phyloP scores from a whole-genome alignment of 2,329 filamentous ascomycete genomes.

The Lecanicillium sp. region DNA sequence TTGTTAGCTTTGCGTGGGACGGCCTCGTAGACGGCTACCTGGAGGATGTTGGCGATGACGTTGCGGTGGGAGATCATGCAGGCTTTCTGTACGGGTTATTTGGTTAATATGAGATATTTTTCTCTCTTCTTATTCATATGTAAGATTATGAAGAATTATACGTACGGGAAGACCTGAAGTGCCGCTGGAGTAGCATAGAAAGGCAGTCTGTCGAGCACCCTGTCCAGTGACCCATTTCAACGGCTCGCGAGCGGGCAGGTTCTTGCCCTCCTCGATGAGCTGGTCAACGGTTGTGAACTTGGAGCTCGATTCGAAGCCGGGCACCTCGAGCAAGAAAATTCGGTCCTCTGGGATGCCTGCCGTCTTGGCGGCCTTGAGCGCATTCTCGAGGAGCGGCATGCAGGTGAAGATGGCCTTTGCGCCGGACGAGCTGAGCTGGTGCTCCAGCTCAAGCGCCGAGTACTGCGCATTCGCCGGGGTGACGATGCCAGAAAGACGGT shows the following conservation, averaged over 20 bases:
- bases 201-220: slow-evolving; percentile 60
- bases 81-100: slow-evolving; percentile 50
- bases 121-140: not conserved
- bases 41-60: slow-evolving; percentile 67
- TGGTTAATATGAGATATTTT: not conserved
- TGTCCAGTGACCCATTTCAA: slow-evolving; percentile 56
- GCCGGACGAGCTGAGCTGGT: slow-evolving; percentile 62
- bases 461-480: slow-evolving; percentile 71
- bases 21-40: slow-evolving; percentile 41
- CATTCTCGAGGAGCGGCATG: slow-evolving; percentile 53
- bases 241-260: slow-evolving; percentile 42
- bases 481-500: slow-evolving; percentile 65
- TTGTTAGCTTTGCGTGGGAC: slow-evolving; percentile 26
- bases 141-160: not conserved
- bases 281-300: slow-evolving; percentile 59
- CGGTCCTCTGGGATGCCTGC: slow-evolving; percentile 53
- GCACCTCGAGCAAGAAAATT: slow-evolving; percentile 62
- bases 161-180: slow-evolving; percentile 68
- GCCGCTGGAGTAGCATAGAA: slow-evolving; percentile 72
- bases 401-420: slow-evolving; percentile 68
- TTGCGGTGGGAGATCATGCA: slow-evolving; percentile 77
- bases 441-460: slow-evolving; percentile 58
- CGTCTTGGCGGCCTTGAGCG: slow-evolving; percentile 55
- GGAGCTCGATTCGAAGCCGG: slow-evolving; percentile 41
- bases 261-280: slow-evolving; percentile 51